Base-by-base conservation (phyloP, 2,329 filamentous ascomycete species). In the Zelopaecilomyces penicillatus region DNA sequence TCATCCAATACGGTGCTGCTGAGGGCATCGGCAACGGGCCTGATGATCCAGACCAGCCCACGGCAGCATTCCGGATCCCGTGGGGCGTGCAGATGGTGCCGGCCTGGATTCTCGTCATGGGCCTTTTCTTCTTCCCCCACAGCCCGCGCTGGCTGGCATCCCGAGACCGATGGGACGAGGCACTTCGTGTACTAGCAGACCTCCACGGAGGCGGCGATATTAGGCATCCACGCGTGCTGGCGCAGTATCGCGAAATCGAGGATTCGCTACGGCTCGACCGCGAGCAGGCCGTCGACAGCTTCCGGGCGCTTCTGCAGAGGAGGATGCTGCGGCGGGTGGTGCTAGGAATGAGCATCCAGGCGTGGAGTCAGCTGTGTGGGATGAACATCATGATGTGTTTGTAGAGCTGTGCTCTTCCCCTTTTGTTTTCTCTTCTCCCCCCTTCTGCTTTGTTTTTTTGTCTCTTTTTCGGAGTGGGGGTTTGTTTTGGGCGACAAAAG, bases 101-200 rank as follows among this genome's bases (percentile, higher is more conserved):
- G 0, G 76, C 69, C 0, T 54, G 73, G 9, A 55, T 78, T 10
- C 65, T 81, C 1, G 66, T 82, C 39, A 54, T 72, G 28, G 76
- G 76, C 1, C 66, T 80, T 19, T 71, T 78, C 57, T 80, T 80
- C 62, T 74, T 83, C 52, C 78, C 76, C 1, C 76, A 76, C 52
- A 83, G 72, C 41, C 85, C 85, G 0, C 74, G 84, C 43, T 87
- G 83, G 83, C 67, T 87, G 5, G 83, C 84, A 5, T 73, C 74
- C 11, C 74, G 82, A 53, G 82, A 82, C 50, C 73, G 78, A 1
- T 83, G 82, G 71, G 80, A 85, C 29, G 76, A 86, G 56, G 78
- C 78, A 0, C 67, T 80, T 36, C 55, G 68, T 26, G 74, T 78
- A 36, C 69, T 85, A 12, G 79, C 78, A 0, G 57, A 66, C 26